Evolutionary conservation across 2,329 filamentous ascomycete genomes (phyloP).

Genomic region (Aspergillus piperis): DNA sequence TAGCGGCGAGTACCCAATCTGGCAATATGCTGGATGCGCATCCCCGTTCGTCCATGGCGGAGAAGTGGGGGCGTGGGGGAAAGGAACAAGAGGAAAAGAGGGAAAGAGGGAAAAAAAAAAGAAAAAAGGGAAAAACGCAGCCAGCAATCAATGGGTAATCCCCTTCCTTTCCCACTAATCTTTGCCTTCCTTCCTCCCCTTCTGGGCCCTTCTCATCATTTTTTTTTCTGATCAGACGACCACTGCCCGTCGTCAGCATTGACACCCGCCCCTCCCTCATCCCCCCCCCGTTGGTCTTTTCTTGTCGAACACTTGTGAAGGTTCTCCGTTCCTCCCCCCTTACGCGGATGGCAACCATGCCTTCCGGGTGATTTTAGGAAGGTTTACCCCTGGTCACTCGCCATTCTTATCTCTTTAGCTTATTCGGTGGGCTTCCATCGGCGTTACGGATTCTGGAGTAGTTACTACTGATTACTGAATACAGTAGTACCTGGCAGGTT

Average conservation of each 20-base stretch:
- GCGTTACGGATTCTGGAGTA: not conserved
- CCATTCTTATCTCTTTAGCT: conserved; percentile 7
- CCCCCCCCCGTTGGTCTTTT: conserved; percentile 11
- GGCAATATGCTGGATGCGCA: conserved; percentile 4
- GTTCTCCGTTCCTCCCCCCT: conserved; percentile 5
- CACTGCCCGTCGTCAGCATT: conserved; percentile 20
- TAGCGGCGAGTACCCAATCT: conserved; percentile 8
- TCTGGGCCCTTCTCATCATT: conserved; percentile 12
- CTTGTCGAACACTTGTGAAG: not conserved
- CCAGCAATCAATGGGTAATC: conserved; percentile 6
- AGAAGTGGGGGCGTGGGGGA: conserved; percentile 32
- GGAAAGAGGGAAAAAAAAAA: not conserved
- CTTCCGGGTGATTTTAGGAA: conserved; percentile 4
- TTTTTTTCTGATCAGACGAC: conserved; percentile 31
- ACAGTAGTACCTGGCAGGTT: not conserved
- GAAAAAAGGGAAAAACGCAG: not conserved
- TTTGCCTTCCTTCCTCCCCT: conserved; percentile 10
- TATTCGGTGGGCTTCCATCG: not conserved
- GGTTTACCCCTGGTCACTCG: conserved; percentile 15
- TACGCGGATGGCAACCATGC: conserved; percentile 1
- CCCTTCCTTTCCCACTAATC: not conserved
- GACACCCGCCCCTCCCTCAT: conserved; percentile 20
- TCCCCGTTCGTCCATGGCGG: conserved; percentile 26
- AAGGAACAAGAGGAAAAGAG: not conserved
- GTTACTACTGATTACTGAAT: not conserved